A percentile compares a stretch with the other conserved stretches of the same genome.
These are phyloP conservation scores for Fusarium tricinctum DNA, from an alignment of 2,329 filamentous ascomycete species.

Conservation along the genomic window DNA sequence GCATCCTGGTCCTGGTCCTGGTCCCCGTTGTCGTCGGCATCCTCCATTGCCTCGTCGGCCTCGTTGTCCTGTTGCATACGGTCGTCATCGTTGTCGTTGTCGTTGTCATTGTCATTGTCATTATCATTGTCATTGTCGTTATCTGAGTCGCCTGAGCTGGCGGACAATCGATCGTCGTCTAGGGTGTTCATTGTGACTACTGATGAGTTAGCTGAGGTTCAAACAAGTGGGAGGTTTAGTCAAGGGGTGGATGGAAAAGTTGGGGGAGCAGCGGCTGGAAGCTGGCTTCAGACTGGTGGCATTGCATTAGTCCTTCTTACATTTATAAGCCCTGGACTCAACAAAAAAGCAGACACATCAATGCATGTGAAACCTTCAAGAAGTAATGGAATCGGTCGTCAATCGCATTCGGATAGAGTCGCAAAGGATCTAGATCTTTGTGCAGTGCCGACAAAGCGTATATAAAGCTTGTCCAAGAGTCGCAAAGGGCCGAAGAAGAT, in stretches of 20 bases:
- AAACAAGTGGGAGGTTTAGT: not conserved
- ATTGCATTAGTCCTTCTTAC: not conserved
- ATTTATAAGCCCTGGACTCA: not conserved
- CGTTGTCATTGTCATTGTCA: constrained; percentile 60
- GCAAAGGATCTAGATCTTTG: constrained; percentile 19
- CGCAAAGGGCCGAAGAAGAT: constrained; percentile 6
- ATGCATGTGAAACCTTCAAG: constrained; percentile 5
- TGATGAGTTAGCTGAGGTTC: constrained; percentile 1
- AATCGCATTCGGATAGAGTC: constrained; percentile 12
- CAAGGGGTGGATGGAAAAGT: not conserved
- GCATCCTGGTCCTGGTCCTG: constrained; percentile 44
- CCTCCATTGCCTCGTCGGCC: constrained; percentile 71
- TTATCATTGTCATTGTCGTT: constrained; percentile 58
- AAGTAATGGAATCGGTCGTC: not conserved
- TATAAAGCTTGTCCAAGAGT: constrained; percentile 8
- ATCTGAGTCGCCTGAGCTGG: constrained; percentile 50
- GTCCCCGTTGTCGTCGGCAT: constrained; percentile 58
- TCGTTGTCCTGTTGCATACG: constrained; percentile 56
- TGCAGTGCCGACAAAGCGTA: not conserved
- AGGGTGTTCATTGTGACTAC: constrained; percentile 33
- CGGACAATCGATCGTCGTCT: constrained; percentile 47
- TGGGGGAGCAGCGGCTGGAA: not conserved
- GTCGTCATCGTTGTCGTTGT: constrained; percentile 64
- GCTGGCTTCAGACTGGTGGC: not conserved
- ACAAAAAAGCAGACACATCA: not conserved